Base-by-base conservation (phyloP, 768 basidiomycete genomes). In the Boletus pseudopeckii region DNA sequence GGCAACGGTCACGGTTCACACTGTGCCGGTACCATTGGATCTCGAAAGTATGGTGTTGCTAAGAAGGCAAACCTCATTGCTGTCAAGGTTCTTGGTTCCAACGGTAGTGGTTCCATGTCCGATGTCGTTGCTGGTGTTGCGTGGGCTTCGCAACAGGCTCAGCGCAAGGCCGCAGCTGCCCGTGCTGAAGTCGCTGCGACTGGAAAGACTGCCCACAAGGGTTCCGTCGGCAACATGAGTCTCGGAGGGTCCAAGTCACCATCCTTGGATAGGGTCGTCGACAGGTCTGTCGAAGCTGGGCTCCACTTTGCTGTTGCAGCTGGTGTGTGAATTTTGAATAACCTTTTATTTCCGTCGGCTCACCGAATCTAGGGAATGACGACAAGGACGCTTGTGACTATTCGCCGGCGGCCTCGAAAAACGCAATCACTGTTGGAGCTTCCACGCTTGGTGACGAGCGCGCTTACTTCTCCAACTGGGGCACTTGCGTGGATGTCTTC, bases 221-320 rank as follows among this genome's bases (percentile, higher is more conserved):
- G 97, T 22, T 93, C 92, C 17, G 93, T 95, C 49, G 91, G 88
- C 46, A 96, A 96, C 80, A 97, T 99, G 97, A 90, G 87, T 69
- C 86, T 99, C 48, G 97, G 97, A 58, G 97, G 97, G 64, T 92
- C 92, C 54, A 96, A 95, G 76, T 92, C 90, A 6, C 79, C 75
- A 20, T 81, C 90, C 33, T 80, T 98, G 48, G 93, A 99, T 58
- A 78, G 79, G 22, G 84, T 87, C 48, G 92, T 99, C 56, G 85
- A 98, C 75, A 76, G 74, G 47, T 93, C 97, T 43, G 92, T 96
- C 50, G 80, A 83, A 9, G 57, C 70, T 34, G 97, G 97, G 37
- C 79, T 99, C 33, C 93, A 98, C 78, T 97, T 98, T 61, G 92
- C 96, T 56, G 97, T 99, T 55, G 96, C 96, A 56, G 95, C 95